Base-by-base conservation (phyloP, 1,139 yeast genomes). In the Schwanniomyces etchellsii region DNA sequence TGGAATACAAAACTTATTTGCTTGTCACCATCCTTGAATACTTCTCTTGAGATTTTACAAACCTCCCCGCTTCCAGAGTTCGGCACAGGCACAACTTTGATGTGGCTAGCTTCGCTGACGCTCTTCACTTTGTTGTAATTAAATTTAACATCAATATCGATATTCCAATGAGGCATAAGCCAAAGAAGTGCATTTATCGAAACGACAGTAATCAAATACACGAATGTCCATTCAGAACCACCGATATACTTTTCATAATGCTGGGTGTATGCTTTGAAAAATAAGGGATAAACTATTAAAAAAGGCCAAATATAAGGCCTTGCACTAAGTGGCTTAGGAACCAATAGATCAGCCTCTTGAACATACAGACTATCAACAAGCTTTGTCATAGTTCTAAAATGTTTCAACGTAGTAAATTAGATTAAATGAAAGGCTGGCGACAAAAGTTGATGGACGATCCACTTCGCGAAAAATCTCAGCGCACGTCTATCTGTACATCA, bases 141-240 rank as follows among this genome's bases (percentile, higher is more conserved):
- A 61, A 91, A 88, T n/a, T 56, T 56, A 22, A 85, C 73, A 39
- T 77, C 74, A 37, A 91, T 61, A 34, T 75, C 70, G 35, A 88
- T 74, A 51, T 81, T 86, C 99, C 99, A 91, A 50, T 83, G 83
- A n/a, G 98, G 96, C 77, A 88, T 76, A 54, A 91, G 73, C 81
- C 91, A 74, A 35, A 91, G 62, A 52, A 91, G 64, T 36, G 80
- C 63, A 52, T 91, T 93, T 34, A 82, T 39, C 5, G 95, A 77
- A 20, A 81, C 57, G 33, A 89, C 69, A 5, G 86, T 57, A 35
- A 94, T 82, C 28, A 86, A 63, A 47, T 77, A 89, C 23, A 91
- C 94, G 56, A 85, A 86, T 0, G 97, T 91, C 86, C 86, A 79
- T 58, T 81, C 88, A 31, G 70, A 61, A 20, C 96, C 96, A 32